Evolutionary conservation across 805 yeast species (phyloP).

Genomic region (Grigorovia transvaalensis): DNA sequence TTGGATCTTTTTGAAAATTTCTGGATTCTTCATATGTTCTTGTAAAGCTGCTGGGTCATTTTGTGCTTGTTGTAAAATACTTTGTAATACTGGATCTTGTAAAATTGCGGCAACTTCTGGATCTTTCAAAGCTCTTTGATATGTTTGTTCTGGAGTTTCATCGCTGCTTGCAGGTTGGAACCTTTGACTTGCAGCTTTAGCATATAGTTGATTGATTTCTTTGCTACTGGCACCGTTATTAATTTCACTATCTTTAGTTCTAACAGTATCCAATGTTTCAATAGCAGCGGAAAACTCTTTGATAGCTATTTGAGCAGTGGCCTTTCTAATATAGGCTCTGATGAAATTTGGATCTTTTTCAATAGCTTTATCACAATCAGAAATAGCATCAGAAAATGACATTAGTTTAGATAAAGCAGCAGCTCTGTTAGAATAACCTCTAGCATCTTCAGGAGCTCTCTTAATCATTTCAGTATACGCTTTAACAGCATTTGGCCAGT

Average conservation of each 20-base stretch:
- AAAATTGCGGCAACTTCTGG: constrained; percentile 88
- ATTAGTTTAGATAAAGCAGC: constrained; percentile 89
- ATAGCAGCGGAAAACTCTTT: constrained; percentile 74
- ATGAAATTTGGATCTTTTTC: constrained; percentile 78
- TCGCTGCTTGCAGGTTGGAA: constrained; percentile 67
- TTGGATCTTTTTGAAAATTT: constrained; percentile 76
- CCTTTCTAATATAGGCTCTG: constrained; percentile 95
- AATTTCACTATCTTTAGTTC: constrained; percentile 57
- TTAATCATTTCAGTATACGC: constrained; percentile 92
- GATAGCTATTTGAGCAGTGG: constrained; percentile 85
- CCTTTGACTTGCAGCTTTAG: constrained; percentile 69
- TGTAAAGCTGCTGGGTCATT: constrained; percentile 93
- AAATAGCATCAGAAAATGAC: constrained; percentile 95
- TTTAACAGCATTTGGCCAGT: constrained; percentile 94
- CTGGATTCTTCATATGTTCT: constrained; percentile 97
- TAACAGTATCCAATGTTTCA: constrained; percentile 72
- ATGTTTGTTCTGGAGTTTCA: constrained; percentile 89
- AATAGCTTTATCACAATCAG: constrained; percentile 86
- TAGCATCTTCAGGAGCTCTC: constrained; percentile 93
- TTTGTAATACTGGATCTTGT: constrained; percentile 94
- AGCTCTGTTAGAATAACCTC: constrained; percentile 97
- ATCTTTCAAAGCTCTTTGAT: constrained; percentile 81
- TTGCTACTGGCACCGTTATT: constrained; percentile 48
- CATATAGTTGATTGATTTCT: constrained; percentile 76
- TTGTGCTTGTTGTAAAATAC: constrained; percentile 86